These are phyloP conservation scores for Sodiomyces alkalinus DNA, from an alignment of 2,329 filamentous ascomycete species.

Conservation along the genomic window DNA sequence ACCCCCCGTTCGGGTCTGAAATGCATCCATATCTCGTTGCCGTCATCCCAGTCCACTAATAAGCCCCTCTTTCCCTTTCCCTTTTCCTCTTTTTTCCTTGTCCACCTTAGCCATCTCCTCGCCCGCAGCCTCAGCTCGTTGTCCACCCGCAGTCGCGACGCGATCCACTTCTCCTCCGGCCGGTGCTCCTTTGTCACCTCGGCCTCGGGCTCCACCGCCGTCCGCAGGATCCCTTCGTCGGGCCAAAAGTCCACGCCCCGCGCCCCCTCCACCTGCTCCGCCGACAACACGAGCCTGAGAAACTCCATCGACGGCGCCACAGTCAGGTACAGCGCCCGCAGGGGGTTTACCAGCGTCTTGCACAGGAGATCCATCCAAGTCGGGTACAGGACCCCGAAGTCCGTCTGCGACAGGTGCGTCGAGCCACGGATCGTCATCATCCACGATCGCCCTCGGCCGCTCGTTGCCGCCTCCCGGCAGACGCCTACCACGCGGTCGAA, in stretches of 20 bases:
- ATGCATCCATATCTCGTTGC: constrained; percentile 18
- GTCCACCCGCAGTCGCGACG: constrained; percentile 38
- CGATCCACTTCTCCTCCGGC: constrained; percentile 43
- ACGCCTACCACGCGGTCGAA: constrained; percentile 41
- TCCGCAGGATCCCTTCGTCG: constrained; percentile 35
- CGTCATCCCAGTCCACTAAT: constrained; percentile 14
- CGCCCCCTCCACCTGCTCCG: constrained; percentile 25
- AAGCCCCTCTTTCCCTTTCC: constrained; percentile 14
- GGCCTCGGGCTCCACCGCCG: constrained; percentile 18
- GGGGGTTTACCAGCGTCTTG: constrained; percentile 48
- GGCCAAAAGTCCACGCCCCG: constrained; percentile 32
- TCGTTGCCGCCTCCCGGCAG: constrained; percentile 41
- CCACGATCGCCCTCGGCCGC: too few species aligned
- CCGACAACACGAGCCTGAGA: constrained; percentile 34
- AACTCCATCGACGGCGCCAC: constrained; percentile 49
- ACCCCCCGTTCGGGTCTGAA: constrained; percentile 12
- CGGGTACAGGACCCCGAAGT: constrained; percentile 51
- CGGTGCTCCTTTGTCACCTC: constrained; percentile 33
- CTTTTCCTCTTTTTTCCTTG: constrained; percentile 12
- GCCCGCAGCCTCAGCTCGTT: constrained; percentile 40
- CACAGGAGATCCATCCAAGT: constrained; percentile 40
- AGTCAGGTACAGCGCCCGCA: constrained; percentile 47
- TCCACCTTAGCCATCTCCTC: constrained; percentile 25
- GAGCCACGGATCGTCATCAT: constrained; percentile 41
- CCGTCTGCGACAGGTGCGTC: constrained; percentile 49